These are phyloP conservation scores for Davidsoniella neocaledoniae DNA, from an alignment of 2,329 filamentous ascomycete genomes.

Conservation along the genomic window DNA sequence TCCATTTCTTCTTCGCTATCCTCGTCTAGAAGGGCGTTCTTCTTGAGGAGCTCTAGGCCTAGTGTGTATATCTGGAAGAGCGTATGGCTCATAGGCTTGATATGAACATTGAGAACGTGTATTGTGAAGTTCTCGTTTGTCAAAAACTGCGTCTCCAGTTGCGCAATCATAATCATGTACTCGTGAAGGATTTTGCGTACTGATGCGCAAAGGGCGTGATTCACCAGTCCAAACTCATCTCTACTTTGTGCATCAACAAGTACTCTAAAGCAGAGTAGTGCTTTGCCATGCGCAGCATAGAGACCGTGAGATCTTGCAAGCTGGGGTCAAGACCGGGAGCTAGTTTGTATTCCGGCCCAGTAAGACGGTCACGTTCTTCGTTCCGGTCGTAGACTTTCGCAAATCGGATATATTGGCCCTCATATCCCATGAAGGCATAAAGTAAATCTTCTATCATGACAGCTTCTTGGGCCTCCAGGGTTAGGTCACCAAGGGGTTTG, in stretches of 20 bases:
- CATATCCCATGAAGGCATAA: slow-evolving; percentile 95
- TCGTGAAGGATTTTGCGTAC: slow-evolving; percentile 84
- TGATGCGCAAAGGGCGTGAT: slow-evolving; percentile 89
- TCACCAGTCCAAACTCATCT: slow-evolving; percentile 85
- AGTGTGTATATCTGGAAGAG: slow-evolving; percentile 78
- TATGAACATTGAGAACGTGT: slow-evolving; percentile 84
- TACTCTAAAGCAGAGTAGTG: slow-evolving; percentile 83
- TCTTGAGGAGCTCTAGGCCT: slow-evolving; percentile 71
- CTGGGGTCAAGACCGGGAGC: slow-evolving; percentile 77
- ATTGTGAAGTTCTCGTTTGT: slow-evolving; percentile 81
- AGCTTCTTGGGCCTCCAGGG: slow-evolving; percentile 67
- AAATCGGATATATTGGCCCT: slow-evolving; percentile 93
- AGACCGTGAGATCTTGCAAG: slow-evolving; percentile 67
- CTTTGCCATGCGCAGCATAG: slow-evolving; percentile 86
- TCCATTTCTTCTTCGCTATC: slow-evolving; percentile 55
- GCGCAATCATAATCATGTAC: slow-evolving; percentile 81
- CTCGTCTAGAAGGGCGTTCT: slow-evolving; percentile 75
- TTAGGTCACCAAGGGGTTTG: slow-evolving; percentile 54
- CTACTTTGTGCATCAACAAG: slow-evolving; percentile 84
- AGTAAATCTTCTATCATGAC: slow-evolving; percentile 79
- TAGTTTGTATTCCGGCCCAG: slow-evolving; percentile 67
- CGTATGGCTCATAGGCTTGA: slow-evolving; percentile 78
- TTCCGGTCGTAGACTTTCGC: slow-evolving; percentile 64
- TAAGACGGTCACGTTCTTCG: slow-evolving; percentile 72
- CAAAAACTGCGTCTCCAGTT: slow-evolving; percentile 83